Base-by-base conservation (phyloP, 2,329 filamentous ascomycete genomes). In the Hypoxylon sp. region DNA sequence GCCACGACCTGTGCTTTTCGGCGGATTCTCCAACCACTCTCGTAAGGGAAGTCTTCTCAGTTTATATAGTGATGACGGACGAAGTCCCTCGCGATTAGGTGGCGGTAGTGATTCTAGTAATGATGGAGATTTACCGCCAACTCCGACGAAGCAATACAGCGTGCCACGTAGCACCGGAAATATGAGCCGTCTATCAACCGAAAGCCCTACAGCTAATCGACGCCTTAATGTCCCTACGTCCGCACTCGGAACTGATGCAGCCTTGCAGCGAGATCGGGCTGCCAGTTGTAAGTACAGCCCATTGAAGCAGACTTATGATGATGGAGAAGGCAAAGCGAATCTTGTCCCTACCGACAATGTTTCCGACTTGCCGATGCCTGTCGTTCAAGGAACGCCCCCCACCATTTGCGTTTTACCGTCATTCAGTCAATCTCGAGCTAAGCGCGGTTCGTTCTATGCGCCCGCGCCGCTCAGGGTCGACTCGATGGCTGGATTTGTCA, bases 91-190 rank as follows among this genome's bases (percentile, higher is more conserved):
- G 82, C 91, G 74, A 63, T 69, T 68, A 36, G 73, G 73, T 25
- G 75, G 73, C n/a, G 75, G 75, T 55, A 74, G 65, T 48, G 72
- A 74, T 13, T 75, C 70, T 56, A 72, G 67, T 41, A 71, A 81
- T 17, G 93, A 94, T 63, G 85, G 82, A 41, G 94, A 97, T 53
- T 84, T 95, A 63, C 94, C 95, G n/a, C 94, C 95, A 0, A 99
- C 96, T 1, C 96, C 96, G 0, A 98, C 96, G 0, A 98, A 97
- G 79, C 89, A 89, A 71, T 82, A 77, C 65, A 81, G 81, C 60
- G 82, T 79, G 43, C 81, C 79, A 73, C 86, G 74, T 45, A 70
- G 59, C 48, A 67, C 69, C 14, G 71, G 34, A 63, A 69, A 79
- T 69, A 73, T 81, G 60, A 78, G 75, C 67, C 78, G 80, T 46